Evolutionary conservation across 2,329 filamentous ascomycete species (phyloP), one percentile per base, ranked within the genome.

Genomic region (Verticillium tricorpus): DNA sequence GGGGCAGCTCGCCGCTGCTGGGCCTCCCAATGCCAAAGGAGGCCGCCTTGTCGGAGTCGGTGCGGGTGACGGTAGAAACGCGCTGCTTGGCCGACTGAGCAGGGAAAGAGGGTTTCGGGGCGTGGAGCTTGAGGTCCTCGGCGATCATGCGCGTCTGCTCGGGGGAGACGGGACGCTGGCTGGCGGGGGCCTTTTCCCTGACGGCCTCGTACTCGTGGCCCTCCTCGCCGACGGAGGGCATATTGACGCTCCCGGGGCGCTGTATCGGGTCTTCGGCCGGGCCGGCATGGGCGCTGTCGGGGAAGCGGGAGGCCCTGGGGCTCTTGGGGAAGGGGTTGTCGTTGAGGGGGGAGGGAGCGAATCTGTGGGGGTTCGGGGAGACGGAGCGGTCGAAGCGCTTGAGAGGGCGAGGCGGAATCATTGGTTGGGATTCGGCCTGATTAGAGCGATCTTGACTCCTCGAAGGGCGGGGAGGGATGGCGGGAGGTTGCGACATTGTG

Each of bases 221-320:
- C 78, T 97, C 94, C 72, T 97, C 89, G 62, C 94, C 94, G 61
- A 97, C 83, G 1, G 90, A 90, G 17, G 94, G 94, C 72, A 97
- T 84, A 37, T 86, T 85, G 61, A 97, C 91, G 71, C 91, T 96
- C 57, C 87, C 85, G 39, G 90, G 86, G 58, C 92, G 89, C 52
- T 83, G 77, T 65, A 82, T 73, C 45, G 77, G 75, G 58, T 71
- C 73, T 66, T 74, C 70, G 67, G 14, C n/a, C 22, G 71, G 69
- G 35, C 71, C 68, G n/a, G 68, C 66, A 34, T 66, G 60, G 64
- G 62, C 62, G 55, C 69, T 70, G 66, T 78, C 72, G 65, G 70
- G 76, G 65, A 68, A 76, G 52, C 68, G 69, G 59, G 68, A 72
- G 63, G 73, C 68, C 65, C 72, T 77, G 67, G 74, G 72, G 68